Evolutionary conservation across 169 alveolate species (phyloP).

Genomic region (Plasmodium malariae): DNA sequence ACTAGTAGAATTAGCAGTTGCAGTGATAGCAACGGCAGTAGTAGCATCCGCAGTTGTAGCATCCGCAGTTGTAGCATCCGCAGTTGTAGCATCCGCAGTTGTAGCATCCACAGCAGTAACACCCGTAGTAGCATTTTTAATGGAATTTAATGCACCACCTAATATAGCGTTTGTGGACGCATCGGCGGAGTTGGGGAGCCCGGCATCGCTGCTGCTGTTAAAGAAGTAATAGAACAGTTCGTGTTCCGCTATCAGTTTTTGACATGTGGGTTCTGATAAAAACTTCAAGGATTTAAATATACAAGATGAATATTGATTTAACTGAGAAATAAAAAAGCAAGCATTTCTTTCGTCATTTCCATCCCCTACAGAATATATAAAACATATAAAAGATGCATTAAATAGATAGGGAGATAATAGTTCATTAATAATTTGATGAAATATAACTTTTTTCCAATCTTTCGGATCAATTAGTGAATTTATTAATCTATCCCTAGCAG

Average conservation of each 20-base stretch:
- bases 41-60: no score
- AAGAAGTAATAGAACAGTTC: conserved; percentile 82
- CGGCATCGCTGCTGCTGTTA: conserved; percentile 44
- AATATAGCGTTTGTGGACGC: no score
- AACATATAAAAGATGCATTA: conserved; percentile 81
- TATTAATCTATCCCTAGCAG: conserved; percentile 89
- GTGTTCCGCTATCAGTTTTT: conserved; percentile 87
- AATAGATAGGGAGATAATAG: conserved; percentile 81
- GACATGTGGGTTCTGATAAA: conserved; percentile 88
- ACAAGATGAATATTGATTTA: conserved; percentile 84
- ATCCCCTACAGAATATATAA: conserved; percentile 90
- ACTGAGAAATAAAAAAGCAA: conserved; percentile 86
- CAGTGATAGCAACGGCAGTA: no score
- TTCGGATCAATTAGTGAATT: conserved; percentile 87
- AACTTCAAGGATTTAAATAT: conserved; percentile 87
- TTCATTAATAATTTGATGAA: conserved; percentile 86
- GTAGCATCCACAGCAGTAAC: no score
- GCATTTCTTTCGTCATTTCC: conserved; percentile 92
- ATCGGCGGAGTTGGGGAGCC: background rate
- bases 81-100: no score
- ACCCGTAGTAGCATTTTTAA: no score
- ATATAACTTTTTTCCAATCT: conserved; percentile 88
- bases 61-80: no score
- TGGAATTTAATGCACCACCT: no score
- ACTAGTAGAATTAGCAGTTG: no score